A percentile compares a stretch with the other conserved stretches of the same genome.
phyloP scores from a whole-genome alignment of 441 rosid species.

The Aquilaria agallochum region DNA sequence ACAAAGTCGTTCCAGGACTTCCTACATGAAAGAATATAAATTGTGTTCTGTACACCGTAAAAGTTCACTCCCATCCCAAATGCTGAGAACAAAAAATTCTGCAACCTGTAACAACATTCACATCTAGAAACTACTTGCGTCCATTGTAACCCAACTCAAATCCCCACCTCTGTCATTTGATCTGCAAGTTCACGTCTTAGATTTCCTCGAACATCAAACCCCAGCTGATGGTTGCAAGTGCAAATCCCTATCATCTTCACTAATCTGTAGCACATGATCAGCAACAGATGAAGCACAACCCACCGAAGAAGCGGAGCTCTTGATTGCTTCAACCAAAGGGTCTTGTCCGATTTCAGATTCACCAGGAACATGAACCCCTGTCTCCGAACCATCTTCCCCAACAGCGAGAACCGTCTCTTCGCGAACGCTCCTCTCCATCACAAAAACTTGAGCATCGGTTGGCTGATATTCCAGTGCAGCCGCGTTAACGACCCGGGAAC shows the following conservation, averaged over 20 bases:
- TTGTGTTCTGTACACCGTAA: too few relatives aligned
- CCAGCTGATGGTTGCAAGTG: slow-evolving; percentile 2
- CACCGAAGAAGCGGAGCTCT: slow-evolving; percentile 41
- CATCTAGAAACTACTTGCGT: too few relatives aligned
- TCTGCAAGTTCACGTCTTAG: slow-evolving; percentile 3
- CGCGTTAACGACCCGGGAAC: neutral
- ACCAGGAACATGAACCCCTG: too few relatives aligned
- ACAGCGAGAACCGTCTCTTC: slow-evolving; percentile 16
- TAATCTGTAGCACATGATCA: slow-evolving; percentile 26
- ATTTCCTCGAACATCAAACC: slow-evolving; percentile 12
- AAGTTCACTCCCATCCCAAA: too few relatives aligned
- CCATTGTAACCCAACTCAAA: slow-evolving; percentile 10
- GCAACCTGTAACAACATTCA: too few relatives aligned
- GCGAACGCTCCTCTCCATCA: slow-evolving; percentile 19
- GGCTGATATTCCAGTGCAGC: slow-evolving; percentile 19
- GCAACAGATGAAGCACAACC: slow-evolving; percentile 26
- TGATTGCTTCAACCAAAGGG: slow-evolving; percentile 5
- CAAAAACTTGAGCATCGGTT: slow-evolving; percentile 24
- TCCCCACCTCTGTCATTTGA: slow-evolving; percentile 22
- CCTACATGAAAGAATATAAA: too few relatives aligned
- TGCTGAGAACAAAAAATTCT: too few relatives aligned
- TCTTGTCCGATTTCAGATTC: too few relatives aligned
- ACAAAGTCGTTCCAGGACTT: too few relatives aligned
- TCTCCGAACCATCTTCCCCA: neutral
- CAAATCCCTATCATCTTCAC: slow-evolving; percentile 21